Conservation (phyloP, 148 eudicot species). For the Pouteria glomerata region DNA sequence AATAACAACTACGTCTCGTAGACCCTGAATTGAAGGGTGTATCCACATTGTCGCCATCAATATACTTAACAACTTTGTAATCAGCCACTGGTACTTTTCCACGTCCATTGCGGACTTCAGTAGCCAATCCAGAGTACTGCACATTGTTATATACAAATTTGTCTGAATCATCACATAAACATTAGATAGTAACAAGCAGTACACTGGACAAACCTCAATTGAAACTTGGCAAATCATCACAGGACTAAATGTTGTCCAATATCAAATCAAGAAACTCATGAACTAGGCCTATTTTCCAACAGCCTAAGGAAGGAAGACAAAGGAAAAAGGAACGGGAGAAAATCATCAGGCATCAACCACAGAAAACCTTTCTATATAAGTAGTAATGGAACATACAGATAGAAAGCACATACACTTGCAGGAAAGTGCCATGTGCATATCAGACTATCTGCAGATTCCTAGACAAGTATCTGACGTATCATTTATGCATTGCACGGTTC, state of each 20-base stretch:
- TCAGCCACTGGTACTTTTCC: slow-evolving; percentile 98
- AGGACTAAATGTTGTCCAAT: neutral
- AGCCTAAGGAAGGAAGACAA: neutral
- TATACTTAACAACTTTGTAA: slow-evolving; percentile 74
- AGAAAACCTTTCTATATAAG: no score
- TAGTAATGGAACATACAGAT: no score
- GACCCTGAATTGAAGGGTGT: slow-evolving; percentile 20
- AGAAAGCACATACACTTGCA: no score
- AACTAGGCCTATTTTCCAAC: neutral
- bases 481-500: neutral
- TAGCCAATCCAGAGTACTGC: slow-evolving; percentile 81
- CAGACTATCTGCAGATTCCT: neutral
- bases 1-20: slow-evolving; percentile 68
- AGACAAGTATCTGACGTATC: neutral
- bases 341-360: no score
- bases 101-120: slow-evolving; percentile 83
- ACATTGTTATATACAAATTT: slow-evolving; percentile 7
- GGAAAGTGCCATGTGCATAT: neutral
- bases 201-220: neutral
- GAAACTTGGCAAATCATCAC: neutral
- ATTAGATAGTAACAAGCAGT: neutral
- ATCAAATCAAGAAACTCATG: neutral
- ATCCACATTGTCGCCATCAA: slow-evolving; percentile 30
- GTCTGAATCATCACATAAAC: neutral
- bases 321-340: no score